Evolutionary conservation across 495 filamentous ascomycete genomes (phyloP).

Genomic region (Hypoxylon fragiforme): DNA sequence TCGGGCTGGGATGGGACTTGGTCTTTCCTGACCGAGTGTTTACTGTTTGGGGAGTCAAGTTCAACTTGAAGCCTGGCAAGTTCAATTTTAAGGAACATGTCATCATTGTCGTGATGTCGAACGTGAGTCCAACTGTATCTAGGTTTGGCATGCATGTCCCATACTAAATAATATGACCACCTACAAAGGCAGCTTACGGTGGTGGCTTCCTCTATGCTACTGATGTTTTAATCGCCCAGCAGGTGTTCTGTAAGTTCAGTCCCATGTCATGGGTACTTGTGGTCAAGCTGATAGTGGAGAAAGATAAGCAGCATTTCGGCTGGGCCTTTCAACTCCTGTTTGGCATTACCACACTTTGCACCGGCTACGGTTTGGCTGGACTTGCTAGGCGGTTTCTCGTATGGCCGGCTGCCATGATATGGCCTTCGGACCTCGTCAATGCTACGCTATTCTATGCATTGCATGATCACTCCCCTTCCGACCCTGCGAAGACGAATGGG

Average conservation of each 20-base stretch:
- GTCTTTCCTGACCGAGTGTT: constrained; percentile 60
- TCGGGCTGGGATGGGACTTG: constrained; percentile 62
- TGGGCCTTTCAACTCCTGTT: constrained; percentile 71
- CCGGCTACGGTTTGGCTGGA: constrained; percentile 73
- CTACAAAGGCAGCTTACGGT: constrained; percentile 48
- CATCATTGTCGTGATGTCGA: constrained; percentile 74
- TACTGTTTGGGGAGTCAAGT: constrained; percentile 60
- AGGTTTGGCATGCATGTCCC: neutral
- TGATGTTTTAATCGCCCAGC: constrained; percentile 49
- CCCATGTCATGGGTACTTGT: neutral
- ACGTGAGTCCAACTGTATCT: constrained; percentile 42
- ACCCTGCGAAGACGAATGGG: constrained; percentile 61
- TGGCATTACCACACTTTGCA: constrained; percentile 69
- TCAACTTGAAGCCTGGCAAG: constrained; percentile 67
- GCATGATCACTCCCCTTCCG: constrained; percentile 63
- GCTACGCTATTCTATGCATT: constrained; percentile 67
- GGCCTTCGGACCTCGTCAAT: constrained; percentile 68
- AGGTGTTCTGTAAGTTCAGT: constrained; percentile 46
- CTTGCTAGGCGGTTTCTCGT: constrained; percentile 68
- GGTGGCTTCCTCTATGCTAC: constrained; percentile 54
- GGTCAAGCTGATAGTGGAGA: constrained; percentile 3
- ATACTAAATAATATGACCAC: constrained; percentile 17
- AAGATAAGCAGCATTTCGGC: constrained; percentile 51
- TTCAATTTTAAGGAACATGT: constrained; percentile 84
- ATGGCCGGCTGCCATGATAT: constrained; percentile 68